phyloP scores from a whole-genome alignment of 495 filamentous ascomycete genomes.

The Mytilinidion resinicola region DNA sequence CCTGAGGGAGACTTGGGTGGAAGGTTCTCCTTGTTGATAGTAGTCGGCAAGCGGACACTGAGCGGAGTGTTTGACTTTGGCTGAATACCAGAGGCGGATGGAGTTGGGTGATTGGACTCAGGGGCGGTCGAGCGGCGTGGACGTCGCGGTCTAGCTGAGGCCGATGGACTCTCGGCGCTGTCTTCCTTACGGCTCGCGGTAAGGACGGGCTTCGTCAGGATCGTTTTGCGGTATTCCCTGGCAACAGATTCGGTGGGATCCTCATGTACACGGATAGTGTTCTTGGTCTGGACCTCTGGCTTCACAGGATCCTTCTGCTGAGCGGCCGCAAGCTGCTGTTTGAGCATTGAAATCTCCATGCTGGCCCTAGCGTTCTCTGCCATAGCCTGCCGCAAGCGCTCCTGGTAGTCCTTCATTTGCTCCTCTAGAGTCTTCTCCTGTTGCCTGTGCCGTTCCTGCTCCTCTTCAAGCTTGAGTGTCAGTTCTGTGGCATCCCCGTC shows the following conservation, averaged over 20 bases:
- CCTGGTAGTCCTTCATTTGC: slow-evolving; percentile 31
- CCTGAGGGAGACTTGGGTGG: slow-evolving; percentile 19
- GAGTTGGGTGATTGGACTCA: neutral
- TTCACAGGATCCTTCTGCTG: slow-evolving; percentile 8
- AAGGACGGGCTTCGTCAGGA: neutral
- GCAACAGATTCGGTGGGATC: slow-evolving; percentile 8
- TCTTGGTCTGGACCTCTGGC: slow-evolving; percentile 4
- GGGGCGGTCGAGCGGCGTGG: neutral
- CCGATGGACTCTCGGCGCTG: too few relatives aligned
- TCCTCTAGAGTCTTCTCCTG: slow-evolving; percentile 34
- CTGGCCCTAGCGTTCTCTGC: slow-evolving; percentile 21
- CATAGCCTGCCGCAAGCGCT: slow-evolving; percentile 24
- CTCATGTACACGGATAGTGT: slow-evolving; percentile 20
- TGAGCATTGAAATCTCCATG: slow-evolving; percentile 25
- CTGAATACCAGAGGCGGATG: neutral
- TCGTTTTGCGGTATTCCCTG: too few relatives aligned
- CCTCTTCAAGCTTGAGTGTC: slow-evolving; percentile 62
- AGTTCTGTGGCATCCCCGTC: slow-evolving; percentile 72
- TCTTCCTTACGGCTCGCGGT: neutral
- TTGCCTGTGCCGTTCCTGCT: slow-evolving; percentile 49
- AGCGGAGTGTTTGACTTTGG: slow-evolving; percentile 2
- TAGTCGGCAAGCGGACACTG: neutral
- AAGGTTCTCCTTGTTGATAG: slow-evolving; percentile 19
- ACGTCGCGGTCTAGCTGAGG: neutral
- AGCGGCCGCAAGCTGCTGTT: slow-evolving; percentile 14